A percentile compares a stretch with the other conserved stretches of the same genome.
phyloP scores from a whole-genome alignment of 73 alveolate species.

The Paramecium sonneborni region DNA sequence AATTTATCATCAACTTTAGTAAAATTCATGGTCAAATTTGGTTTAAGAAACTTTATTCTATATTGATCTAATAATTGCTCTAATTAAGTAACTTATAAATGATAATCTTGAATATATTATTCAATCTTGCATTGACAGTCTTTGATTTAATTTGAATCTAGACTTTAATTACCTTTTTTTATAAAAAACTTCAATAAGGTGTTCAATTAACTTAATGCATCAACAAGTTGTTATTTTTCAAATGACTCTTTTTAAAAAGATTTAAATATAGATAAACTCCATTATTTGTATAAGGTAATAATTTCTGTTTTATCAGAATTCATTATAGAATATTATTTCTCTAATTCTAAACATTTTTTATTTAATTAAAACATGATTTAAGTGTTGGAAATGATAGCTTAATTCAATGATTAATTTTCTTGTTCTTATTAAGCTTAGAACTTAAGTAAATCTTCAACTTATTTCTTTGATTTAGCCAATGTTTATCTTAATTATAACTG shows the following conservation, averaged over 20 bases:
- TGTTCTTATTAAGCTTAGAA: neutral
- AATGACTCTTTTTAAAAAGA: neutral
- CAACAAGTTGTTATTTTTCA: neutral
- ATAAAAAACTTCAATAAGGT: neutral
- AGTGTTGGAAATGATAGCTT: neutral
- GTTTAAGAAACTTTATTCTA: neutral
- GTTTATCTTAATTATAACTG: neutral
- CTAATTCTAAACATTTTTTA: neutral
- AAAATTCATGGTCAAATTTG: neutral
- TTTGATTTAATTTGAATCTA: neutral
- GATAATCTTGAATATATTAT: neutral
- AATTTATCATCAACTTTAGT: neutral
- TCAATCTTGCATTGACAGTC: neutral
- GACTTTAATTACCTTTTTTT: neutral
- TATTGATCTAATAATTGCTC: neutral
- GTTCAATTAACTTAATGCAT: neutral
- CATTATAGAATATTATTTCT: neutral
- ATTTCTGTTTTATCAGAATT: neutral
- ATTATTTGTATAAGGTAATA: neutral
- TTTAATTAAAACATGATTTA: neutral
- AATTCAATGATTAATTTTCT: neutral
- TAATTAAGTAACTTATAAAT: neutral
- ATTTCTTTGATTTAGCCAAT: neutral
- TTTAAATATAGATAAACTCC: neutral
- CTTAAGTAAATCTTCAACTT: neutral